Conservation (phyloP, 306 rosid species). For the Inga laurina region DNA sequence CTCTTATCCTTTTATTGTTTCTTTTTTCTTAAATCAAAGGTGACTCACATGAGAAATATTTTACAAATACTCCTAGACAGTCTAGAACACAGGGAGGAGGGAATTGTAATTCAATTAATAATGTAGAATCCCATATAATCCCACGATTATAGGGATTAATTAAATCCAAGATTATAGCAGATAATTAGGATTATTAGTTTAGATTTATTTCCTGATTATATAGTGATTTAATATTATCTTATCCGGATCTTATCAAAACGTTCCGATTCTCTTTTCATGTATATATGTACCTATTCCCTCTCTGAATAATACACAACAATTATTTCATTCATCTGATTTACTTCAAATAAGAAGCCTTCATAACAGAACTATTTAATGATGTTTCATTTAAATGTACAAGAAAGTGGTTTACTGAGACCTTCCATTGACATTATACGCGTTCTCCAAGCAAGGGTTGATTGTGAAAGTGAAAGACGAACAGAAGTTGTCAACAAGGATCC, state of each 20-base stretch:
- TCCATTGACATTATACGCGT: conserved; percentile 62
- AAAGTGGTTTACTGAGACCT: conserved; percentile 50
- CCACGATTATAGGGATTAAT: too few relatives aligned
- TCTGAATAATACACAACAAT: too few relatives aligned
- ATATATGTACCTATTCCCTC: too few relatives aligned
- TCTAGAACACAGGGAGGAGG: neutral
- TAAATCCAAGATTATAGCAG: too few relatives aligned
- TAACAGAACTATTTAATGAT: conserved; percentile 13
- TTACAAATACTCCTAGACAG: conserved; percentile 4
- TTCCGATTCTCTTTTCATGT: too few relatives aligned
- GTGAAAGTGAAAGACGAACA: conserved; percentile 48
- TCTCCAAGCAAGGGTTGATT: conserved; percentile 69
- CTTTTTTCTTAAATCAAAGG: conserved; percentile 5
- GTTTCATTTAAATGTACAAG: conserved; percentile 14
- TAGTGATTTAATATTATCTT: too few relatives aligned
- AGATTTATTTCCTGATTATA: too few relatives aligned
- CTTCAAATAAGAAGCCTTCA: conserved; percentile 16
- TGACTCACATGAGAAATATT: conserved; percentile 14
- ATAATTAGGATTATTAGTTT: too few relatives aligned
- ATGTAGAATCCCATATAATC: too few relatives aligned
- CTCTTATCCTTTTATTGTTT: neutral
- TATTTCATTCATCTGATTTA: too few relatives aligned
- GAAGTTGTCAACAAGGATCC: conserved; percentile 66
- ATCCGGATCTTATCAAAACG: too few relatives aligned
- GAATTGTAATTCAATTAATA: conserved; percentile 21